Percentiles rank a stretch among this genome's conserved stretches.
These are phyloP conservation scores for Phaseolus lunatus DNA, from an alignment of 306 rosid genomes.

Conservation along the genomic window DNA sequence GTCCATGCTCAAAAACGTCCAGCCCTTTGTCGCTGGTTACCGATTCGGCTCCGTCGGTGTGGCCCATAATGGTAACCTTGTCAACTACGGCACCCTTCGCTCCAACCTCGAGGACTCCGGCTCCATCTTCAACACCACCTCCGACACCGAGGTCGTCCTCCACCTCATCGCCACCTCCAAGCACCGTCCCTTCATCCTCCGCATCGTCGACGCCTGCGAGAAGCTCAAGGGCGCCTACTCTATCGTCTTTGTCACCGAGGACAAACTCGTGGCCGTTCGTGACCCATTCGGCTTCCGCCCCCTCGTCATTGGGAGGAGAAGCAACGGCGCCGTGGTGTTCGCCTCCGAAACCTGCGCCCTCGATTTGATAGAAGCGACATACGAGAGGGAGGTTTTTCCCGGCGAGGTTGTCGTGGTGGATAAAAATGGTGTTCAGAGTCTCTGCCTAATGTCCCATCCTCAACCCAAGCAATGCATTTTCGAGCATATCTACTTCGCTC, in stretches of 20 bases:
- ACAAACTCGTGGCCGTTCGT: conserved; percentile 86
- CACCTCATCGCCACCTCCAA: conserved; percentile 92
- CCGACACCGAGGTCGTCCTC: conserved; percentile 95
- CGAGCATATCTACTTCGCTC: conserved; percentile 92
- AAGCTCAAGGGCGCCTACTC: conserved; percentile 91
- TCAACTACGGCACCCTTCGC: conserved; percentile 70
- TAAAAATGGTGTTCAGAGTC: conserved; percentile 76
- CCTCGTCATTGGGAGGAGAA: conserved; percentile 92
- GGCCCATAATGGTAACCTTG: conserved; percentile 93
- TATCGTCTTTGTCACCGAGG: conserved; percentile 82
- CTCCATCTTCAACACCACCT: conserved; percentile 87
- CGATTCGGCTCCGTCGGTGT: conserved; percentile 95
- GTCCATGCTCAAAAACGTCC: conserved; percentile 93
- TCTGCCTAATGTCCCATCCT: conserved; percentile 90
- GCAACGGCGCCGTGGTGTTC: conserved; percentile 91
- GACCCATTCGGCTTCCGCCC: conserved; percentile 91
- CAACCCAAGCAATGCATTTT: conserved; percentile 85
- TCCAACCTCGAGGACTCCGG: conserved; percentile 79
- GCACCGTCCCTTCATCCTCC: conserved; percentile 75
- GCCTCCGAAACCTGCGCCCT: conserved; percentile 99
- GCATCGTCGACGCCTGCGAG: conserved; percentile 95
- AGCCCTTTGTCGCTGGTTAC: conserved; percentile 94
- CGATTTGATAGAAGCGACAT: conserved; percentile 93
- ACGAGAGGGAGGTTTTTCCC: conserved; percentile 89
- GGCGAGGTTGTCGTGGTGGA: conserved; percentile 95